phyloP scores from a whole-genome alignment of 768 basidiomycete species.

The Rhizopogon roseolus region DNA sequence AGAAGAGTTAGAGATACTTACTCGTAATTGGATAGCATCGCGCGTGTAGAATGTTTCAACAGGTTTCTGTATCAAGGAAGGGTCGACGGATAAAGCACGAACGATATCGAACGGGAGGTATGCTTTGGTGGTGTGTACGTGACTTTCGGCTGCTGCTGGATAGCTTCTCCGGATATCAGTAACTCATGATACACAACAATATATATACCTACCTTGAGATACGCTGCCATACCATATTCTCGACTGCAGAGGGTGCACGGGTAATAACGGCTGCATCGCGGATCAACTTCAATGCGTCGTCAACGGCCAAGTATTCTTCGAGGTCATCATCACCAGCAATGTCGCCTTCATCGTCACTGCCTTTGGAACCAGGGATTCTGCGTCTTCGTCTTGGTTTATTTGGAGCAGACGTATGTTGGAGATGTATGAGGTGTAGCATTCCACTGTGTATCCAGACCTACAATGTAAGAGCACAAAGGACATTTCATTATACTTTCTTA shows the following conservation, averaged over 20 bases:
- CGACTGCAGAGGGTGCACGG: slow-evolving; percentile 53
- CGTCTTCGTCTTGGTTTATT: slow-evolving; percentile 50
- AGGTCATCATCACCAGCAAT: slow-evolving; percentile 36
- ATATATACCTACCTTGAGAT: slow-evolving; percentile 50
- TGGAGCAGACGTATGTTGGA: slow-evolving; percentile 65
- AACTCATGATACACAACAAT: background rate
- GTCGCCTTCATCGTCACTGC: slow-evolving; percentile 48
- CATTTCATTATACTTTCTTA: slow-evolving; percentile 29
- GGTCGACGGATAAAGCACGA: slow-evolving; percentile 57
- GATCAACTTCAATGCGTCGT: slow-evolving; percentile 63
- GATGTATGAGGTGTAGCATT: slow-evolving; percentile 82
- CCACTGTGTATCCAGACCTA: slow-evolving; percentile 90
- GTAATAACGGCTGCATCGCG: slow-evolving; percentile 52
- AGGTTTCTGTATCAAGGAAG: slow-evolving; percentile 77
- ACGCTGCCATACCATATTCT: slow-evolving; percentile 64
- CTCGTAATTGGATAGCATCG: slow-evolving; percentile 85
- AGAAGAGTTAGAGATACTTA: slow-evolving; percentile 33
- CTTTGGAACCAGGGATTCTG: slow-evolving; percentile 35
- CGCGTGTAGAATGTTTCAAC: slow-evolving; percentile 94
- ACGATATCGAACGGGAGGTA: slow-evolving; percentile 81
- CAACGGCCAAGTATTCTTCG: slow-evolving; percentile 47
- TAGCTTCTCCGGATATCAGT: slow-evolving; percentile 45
- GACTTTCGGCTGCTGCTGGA: slow-evolving; percentile 57
- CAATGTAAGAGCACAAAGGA: slow-evolving; percentile 21
- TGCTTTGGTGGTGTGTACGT: slow-evolving; percentile 73